Percentiles rank a stretch among this genome's conserved stretches.
These are phyloP conservation scores for Xanthoconium separans DNA, from an alignment of 1,284 basidiomycete species.

Conservation along the genomic window DNA sequence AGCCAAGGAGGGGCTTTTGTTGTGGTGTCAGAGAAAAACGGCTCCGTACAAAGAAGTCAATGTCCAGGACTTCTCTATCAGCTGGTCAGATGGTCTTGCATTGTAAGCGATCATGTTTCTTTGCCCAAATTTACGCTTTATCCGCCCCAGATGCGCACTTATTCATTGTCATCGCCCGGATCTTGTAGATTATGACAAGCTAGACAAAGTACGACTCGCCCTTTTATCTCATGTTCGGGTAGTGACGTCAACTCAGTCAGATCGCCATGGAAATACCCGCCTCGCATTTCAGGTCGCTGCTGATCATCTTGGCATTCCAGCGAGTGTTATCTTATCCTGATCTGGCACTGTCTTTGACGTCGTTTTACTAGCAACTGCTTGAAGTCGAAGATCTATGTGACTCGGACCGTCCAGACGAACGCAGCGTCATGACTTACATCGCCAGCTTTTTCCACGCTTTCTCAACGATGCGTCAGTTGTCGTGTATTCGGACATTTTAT, in stretches of 20 bases:
- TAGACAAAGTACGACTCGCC: constrained; percentile 64
- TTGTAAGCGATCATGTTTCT: constrained; percentile 58
- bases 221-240: background rate
- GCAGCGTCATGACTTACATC: constrained; percentile 94
- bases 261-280: constrained; percentile 78
- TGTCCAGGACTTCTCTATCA: constrained; percentile 90
- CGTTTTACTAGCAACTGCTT: constrained; percentile 71
- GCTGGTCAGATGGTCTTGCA: constrained; percentile 94
- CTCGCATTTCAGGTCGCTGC: constrained; percentile 87
- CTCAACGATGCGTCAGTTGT: constrained; percentile 82
- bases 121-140: constrained; percentile 3
- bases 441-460: constrained; percentile 99
- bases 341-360: background rate
- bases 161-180: constrained; percentile 98
- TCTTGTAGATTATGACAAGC: constrained; percentile 81
- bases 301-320: constrained; percentile 86
- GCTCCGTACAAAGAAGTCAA: constrained; percentile 88
- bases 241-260: constrained; percentile 43
- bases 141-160: constrained; percentile 76
- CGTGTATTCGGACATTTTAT: background rate
- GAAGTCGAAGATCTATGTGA: constrained; percentile 98
- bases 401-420: constrained; percentile 84
- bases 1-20: constrained; percentile 91
- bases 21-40: constrained; percentile 99
- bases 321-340: constrained; percentile 40